phyloP scores from a whole-genome alignment of 2,329 filamentous ascomycete genomes.

The Cladosporium oxysporum region DNA sequence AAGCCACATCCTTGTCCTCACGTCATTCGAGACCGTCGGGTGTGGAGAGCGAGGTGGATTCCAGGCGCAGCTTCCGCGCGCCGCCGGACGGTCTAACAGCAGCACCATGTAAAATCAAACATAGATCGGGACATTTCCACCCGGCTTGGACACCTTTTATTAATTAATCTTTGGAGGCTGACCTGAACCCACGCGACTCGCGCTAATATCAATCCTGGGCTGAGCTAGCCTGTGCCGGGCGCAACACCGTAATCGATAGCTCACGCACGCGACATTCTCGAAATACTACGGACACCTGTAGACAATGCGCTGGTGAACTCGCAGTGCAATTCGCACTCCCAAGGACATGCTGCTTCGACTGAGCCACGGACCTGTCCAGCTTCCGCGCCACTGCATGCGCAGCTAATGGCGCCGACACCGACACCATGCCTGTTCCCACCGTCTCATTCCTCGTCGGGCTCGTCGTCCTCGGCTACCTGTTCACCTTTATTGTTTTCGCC shows the following conservation, averaged over 20 bases:
- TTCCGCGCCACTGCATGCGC: conserved; percentile 12
- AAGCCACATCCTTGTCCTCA: background rate
- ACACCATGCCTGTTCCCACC: conserved; percentile 48
- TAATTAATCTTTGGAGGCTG: background rate
- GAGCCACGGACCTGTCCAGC: background rate
- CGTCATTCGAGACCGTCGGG: background rate
- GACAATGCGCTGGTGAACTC: conserved; percentile 1
- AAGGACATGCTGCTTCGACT: conserved; percentile 11
- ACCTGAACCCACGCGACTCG: background rate
- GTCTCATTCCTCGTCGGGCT: conserved; percentile 79
- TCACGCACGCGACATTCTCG: background rate
- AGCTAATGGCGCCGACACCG: conserved; percentile 30
- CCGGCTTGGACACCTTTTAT: conserved; percentile 1
- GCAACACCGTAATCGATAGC: background rate
- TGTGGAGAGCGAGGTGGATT: conserved; percentile 8
- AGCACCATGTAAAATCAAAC: background rate
- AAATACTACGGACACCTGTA: background rate
- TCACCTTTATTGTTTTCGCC: conserved; percentile 90
- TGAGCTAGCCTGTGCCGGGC: background rate
- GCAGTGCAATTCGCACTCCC: background rate
- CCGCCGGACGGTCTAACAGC: background rate
- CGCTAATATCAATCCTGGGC: background rate
- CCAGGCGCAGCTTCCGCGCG: conserved; percentile 1
- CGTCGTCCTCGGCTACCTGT: conserved; percentile 81
- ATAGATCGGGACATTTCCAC: background rate